Evolutionary conservation across 176 grass and related monocot species (phyloP).

Genomic region (Eleusine coracana): DNA sequence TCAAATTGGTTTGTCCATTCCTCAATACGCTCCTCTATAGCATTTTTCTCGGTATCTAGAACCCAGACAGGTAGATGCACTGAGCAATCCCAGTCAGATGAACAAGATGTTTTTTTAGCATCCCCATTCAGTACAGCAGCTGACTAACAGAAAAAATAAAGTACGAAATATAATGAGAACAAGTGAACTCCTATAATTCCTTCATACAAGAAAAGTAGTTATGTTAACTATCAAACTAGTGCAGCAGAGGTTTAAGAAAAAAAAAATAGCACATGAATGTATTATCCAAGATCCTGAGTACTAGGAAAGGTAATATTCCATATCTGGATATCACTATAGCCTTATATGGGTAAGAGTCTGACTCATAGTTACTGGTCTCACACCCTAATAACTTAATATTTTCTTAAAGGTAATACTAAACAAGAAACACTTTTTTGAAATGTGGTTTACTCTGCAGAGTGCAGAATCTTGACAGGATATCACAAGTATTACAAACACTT

Average conservation of each 20-base stretch:
- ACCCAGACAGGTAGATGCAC: conserved; percentile 88
- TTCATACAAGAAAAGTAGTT: neutral
- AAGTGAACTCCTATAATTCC: neutral
- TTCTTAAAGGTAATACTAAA: neutral
- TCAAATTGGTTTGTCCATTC: conserved; percentile 72
- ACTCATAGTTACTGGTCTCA: neutral
- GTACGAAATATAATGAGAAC: conserved; percentile 6
- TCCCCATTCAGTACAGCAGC: conserved; percentile 26
- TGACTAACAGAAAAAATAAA: conserved; percentile 42
- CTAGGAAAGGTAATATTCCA: neutral
- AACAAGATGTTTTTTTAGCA: conserved; percentile 11
- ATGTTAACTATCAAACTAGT: neutral
- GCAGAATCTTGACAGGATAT: neutral
- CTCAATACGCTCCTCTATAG: conserved; percentile 63
- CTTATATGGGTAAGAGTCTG: neutral
- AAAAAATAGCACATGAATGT: neutral
- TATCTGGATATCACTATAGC: neutral
- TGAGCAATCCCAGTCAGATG: conserved; percentile 68
- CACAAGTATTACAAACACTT: conserved; percentile 19
- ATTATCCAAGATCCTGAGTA: neutral
- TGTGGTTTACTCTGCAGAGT: neutral
- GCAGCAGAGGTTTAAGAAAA: neutral
- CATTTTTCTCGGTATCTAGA: conserved; percentile 74
- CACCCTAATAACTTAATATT: neutral
- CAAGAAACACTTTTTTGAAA: no score